Evolutionary conservation across 2,329 filamentous ascomycete genomes (phyloP), one percentile per base, ranked within the genome.

Genomic region (Fusarium globosum): DNA sequence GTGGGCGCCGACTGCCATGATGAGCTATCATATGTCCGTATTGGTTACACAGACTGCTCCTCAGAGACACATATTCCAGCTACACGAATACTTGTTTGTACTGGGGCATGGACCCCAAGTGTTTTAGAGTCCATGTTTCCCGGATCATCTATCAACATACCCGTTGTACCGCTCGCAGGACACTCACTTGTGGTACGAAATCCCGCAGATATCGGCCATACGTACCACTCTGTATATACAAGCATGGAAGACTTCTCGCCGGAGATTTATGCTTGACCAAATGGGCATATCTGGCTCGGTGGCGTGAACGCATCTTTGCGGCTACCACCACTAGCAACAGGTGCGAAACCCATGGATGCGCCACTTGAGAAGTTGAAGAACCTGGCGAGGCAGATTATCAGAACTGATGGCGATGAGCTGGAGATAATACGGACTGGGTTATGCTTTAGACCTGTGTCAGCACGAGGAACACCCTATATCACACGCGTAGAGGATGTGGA

Each of bases 391-490:
- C 81, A 80, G 33, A 81, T 92, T 49, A 80, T 92, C 18, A 83
- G 83, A 4, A 76, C 79, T 1, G 84, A 88, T 46, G 64, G 58
- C 6, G 61, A 56, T 6, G 88, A 91, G 53, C 71, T 94, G 21
- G 86, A 93, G 72, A 82, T 93, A 18, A 78, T 94, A 16, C 86
- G 91, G 41, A 87, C 91, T 73, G 89, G 89, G 0, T 79, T 95
- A 64, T 96, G 93, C 79, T 95, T 94, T 82, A 87, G 94, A 18
- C 93, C 93, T 0, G 88, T 93, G 6, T 92, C 92, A 28, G 82
- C 85, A 3, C 87, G 85, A 57, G 93, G 92, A 1, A 85, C 84
- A 33, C 93, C 93, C 1, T 88, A 94, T 33, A 77, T 95, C 15
- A 83, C 86, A 7, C 84, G 88, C 39, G 81, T 94, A 33, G 81